phyloP scores from a whole-genome alignment of 345 rosid genomes.

The Sapria himalayana region DNA sequence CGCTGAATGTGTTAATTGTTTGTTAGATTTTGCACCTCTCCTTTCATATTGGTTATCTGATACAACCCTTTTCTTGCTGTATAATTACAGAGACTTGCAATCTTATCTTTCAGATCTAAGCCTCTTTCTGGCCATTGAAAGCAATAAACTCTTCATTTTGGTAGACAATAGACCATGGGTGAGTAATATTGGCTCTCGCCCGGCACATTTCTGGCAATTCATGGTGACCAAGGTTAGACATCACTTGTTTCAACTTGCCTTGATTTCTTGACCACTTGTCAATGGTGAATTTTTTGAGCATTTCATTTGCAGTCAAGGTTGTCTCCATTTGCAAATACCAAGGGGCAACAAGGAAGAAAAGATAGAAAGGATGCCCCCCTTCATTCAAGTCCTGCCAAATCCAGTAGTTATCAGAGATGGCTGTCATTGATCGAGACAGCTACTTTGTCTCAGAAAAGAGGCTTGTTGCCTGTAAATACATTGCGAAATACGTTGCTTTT shows the following conservation, averaged over 20 bases:
- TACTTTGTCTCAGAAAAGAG: slow-evolving; percentile 30
- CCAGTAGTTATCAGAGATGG: slow-evolving; percentile 40
- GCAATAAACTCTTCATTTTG: slow-evolving; percentile 60
- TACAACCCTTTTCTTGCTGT: slow-evolving; percentile 3
- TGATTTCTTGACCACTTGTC: not conserved
- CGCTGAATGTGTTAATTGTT: not conserved
- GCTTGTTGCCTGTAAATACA: slow-evolving; percentile 49
- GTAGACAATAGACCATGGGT: slow-evolving; percentile 94
- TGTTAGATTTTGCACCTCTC: slow-evolving; percentile 2
- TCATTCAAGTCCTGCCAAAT: slow-evolving; percentile 11
- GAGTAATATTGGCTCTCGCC: slow-evolving; percentile 32
- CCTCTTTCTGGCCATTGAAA: slow-evolving; percentile 55
- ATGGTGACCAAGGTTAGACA: slow-evolving; percentile 87
- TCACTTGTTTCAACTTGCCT: not conserved
- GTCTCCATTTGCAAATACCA: slow-evolving; percentile 88
- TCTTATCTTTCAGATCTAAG: slow-evolving; percentile 84
- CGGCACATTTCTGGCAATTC: slow-evolving; percentile 80
- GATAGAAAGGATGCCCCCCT: slow-evolving; percentile 18
- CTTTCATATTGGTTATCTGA: too few species aligned
- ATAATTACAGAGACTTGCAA: slow-evolving; percentile 74
- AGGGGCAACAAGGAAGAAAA: slow-evolving; percentile 29
- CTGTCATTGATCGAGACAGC: slow-evolving; percentile 43
- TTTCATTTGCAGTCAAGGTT: slow-evolving; percentile 58
- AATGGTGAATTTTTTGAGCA: not conserved
- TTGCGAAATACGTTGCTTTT: slow-evolving; percentile 34